Evolutionary conservation across 495 filamentous ascomycete genomes (phyloP).

Genomic region (Aspergillus coremiiformis): DNA sequence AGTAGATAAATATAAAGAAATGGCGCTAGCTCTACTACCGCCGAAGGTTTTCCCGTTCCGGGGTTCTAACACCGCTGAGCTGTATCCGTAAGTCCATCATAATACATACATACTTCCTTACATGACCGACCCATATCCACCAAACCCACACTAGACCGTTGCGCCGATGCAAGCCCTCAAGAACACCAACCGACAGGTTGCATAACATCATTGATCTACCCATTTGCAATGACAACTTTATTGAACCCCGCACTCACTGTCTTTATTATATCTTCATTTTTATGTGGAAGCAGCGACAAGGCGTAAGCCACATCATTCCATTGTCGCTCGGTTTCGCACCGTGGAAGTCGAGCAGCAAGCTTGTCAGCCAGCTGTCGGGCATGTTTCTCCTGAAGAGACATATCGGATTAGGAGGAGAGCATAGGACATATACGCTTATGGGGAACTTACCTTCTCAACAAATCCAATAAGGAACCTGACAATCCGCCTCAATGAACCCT

Average conservation of each 20-base stretch:
- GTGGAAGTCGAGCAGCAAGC: constrained; percentile 73
- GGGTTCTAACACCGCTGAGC: no score
- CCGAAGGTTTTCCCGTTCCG: no score
- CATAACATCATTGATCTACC: constrained; percentile 28
- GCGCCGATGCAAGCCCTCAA: not conserved
- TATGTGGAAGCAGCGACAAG: constrained; percentile 81
- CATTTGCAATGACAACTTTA: constrained; percentile 64
- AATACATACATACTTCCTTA: not conserved
- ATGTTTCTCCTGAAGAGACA: constrained; percentile 73
- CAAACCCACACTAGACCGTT: not conserved
- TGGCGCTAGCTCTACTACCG: no score
- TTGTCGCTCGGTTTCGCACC: constrained; percentile 87
- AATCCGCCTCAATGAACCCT: constrained; percentile 75
- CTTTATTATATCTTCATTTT: constrained; percentile 95
- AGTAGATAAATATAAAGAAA: no score
- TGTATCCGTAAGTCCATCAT: not conserved
- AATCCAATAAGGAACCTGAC: constrained; percentile 90
- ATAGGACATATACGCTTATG: not conserved
- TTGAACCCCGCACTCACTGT: constrained; percentile 70
- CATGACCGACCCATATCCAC: not conserved
- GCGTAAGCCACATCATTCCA: constrained; percentile 97
- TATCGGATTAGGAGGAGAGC: not conserved
- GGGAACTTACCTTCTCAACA: constrained; percentile 77
- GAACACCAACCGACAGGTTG: constrained; percentile 16
- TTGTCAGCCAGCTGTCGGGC: constrained; percentile 93